Percentiles rank a stretch among this genome's conserved stretches.
These are phyloP conservation scores for Aspergillus bridgeri DNA, from an alignment of 495 filamentous ascomycete species.

Conservation along the genomic window DNA sequence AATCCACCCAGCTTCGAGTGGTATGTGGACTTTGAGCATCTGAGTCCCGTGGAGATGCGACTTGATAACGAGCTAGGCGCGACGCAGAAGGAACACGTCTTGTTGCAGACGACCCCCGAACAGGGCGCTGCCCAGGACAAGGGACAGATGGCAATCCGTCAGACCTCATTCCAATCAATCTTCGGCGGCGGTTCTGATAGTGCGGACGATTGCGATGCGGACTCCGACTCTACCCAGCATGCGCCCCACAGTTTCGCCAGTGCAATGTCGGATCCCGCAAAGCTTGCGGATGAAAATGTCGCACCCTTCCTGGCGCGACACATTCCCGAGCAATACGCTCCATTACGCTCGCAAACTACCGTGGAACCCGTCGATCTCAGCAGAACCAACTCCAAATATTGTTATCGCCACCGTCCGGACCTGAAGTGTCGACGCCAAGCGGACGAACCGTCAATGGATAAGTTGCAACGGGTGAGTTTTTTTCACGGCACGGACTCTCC, in stretches of 20 bases:
- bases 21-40: not conserved
- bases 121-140: not conserved
- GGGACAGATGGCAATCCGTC: constrained; percentile 1
- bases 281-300: constrained; percentile 54
- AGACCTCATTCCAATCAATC: constrained; percentile 19
- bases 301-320: constrained; percentile 83
- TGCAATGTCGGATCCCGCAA: constrained; percentile 35
- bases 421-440: constrained; percentile 88
- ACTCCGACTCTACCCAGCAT: constrained; percentile 24
- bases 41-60: not conserved
- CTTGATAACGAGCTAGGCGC: not conserved
- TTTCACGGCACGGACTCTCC: not conserved
- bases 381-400: constrained; percentile 77
- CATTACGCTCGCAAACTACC: constrained; percentile 44
- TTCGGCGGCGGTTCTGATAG: constrained; percentile 20
- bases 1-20: not conserved
- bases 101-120: not conserved
- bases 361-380: constrained; percentile 31
- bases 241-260: constrained; percentile 18
- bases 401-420: constrained; percentile 92
- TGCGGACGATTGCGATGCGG: constrained; percentile 15
- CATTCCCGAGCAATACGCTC: constrained; percentile 79
- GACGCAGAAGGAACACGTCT: constrained; percentile 1
- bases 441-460: constrained; percentile 93
- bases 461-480: constrained; percentile 70